Evolutionary conservation across 441 rosid species (phyloP), one percentile per base, ranked within the genome.

Genomic region (Brassica balearica): DNA sequence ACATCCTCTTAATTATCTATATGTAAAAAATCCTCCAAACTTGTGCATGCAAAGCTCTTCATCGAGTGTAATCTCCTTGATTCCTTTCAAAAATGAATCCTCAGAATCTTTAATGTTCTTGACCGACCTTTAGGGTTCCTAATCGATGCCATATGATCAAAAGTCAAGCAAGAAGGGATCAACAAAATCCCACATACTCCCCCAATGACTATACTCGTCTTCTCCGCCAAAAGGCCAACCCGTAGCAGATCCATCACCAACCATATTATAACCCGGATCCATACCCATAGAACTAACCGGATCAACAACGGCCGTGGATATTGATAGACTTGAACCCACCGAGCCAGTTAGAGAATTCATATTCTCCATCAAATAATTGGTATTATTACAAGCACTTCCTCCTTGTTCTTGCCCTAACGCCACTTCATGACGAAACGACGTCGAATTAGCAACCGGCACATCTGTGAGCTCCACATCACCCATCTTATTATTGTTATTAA

Each of bases 121-220:
- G 32, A 69, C 72, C 58, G 63, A 41, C 61, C 43, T 70, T 15
- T 10, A 1, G 41, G 71, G 17, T 9, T 20, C 6, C 59, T 69
- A 66, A 55, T 55, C 55, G 29, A 74, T 69, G 63, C 19, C 20
- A 53, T 5, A 62, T 69, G 73, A 65, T 87, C 83, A 90, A 71
- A 91, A 84, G 86, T 90, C 95, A 56, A 86, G 88, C 43, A 86
- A 81, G 73, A 87, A 84, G 12, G 77, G 90, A 80, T 92, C 94
- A 15, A 77, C 82, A 70, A 88, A 87, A 70, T 92, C 98, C 97
- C 97, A 92, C 71, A 92, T 77, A 22, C 75, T 83, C 8, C 86
- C 79, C 38, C 89, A 77, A 2, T 87, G 85, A 73, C 81, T 88
- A 41, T 88, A 90, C 34, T 94, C 97, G 8, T 88, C 94, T 64